Evolutionary conservation across 148 eudicot species (phyloP), one percentile per base, ranked within the genome.

Genomic region (Simmondsia chinensis): DNA sequence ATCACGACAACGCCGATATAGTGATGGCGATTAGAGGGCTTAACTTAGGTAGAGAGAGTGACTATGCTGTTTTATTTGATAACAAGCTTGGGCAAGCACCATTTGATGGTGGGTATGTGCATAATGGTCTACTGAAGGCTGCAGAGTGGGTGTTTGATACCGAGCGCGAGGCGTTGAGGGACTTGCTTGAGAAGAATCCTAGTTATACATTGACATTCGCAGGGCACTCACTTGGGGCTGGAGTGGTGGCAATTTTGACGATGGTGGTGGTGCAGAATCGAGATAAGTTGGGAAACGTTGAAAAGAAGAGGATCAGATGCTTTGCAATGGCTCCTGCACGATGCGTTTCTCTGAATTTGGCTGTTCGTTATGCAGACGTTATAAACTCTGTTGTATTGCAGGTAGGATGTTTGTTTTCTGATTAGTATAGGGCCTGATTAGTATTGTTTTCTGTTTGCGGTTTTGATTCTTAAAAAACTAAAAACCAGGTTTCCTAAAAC

Each of bases 211-310:
- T 91, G 94, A 91, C 99, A 3, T 74, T 91, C 68, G 81, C 73
- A 5, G 97, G 97, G 56, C 95, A 91, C 76, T 91, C 97, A 7
- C 46, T 91, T 48, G 97, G 97, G 33, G 94, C 99, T 4, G 99
- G 99, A 22, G 83, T 86, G 11, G 95, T 72, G 14, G 66, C 94
- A 0, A 54, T 86, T 60, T 60, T 91, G 57, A 48, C 86, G 3
- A 68, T 91, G 54, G 61, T 85, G 66, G 83, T 63, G 12, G 48
- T 82, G 14, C 77, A 74, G 71, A 77, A 79, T 71, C 54, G 69
- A 39, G 81, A 75, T 20, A 63, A 50, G 66, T 52, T 91, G 72
- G 94, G 95, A 52, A 65, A 59, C 31, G 55, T 79, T 35, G 86
- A 74, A 43, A 91, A 95, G 61, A 74, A 70, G 24, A 70, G 70